phyloP scores from a whole-genome alignment of 805 yeast species.

The Zygosaccharomyces lentus region DNA sequence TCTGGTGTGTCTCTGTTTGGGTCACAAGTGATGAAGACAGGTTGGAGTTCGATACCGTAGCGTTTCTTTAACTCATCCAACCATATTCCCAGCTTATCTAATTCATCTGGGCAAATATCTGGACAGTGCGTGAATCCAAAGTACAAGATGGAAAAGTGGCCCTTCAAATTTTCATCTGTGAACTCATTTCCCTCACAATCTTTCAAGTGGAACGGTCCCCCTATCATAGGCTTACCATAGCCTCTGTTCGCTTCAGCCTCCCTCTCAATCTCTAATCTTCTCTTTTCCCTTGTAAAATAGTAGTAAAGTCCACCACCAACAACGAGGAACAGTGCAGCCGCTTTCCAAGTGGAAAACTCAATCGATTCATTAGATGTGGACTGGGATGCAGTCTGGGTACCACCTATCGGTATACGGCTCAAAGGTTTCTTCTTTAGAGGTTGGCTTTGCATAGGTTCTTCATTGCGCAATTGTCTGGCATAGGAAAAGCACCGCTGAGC shows the following conservation, averaged over 20 bases:
- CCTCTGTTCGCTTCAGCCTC: conserved; percentile 85
- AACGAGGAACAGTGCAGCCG: conserved; percentile 58
- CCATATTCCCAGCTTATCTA: conserved; percentile 79
- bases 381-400: conserved; percentile 30
- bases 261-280: conserved; percentile 63
- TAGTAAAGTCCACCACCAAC: conserved; percentile 71
- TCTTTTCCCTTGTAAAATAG: conserved; percentile 72
- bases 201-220: conserved; percentile 76
- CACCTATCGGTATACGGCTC: conserved; percentile 78
- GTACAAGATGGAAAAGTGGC: conserved; percentile 79
- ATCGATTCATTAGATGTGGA: conserved; percentile 32
- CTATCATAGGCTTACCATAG: conserved; percentile 86
- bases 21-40: conserved; percentile 92
- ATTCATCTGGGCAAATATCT: conserved; percentile 96
- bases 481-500: conserved; percentile 1
- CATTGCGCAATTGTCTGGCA: not conserved
- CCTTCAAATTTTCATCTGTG: conserved; percentile 71
- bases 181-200: conserved; percentile 70
- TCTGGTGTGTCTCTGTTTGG: conserved; percentile 93
- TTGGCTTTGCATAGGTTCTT: not conserved
- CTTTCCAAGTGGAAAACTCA: conserved; percentile 84
- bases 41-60: conserved; percentile 62
- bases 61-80: conserved; percentile 57
- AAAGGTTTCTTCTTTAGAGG: conserved; percentile 50
- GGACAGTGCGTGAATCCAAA: conserved; percentile 98